These are phyloP conservation scores for Metschnikowia continentalis DNA, from an alignment of 805 yeast genomes.

Conservation along the genomic window DNA sequence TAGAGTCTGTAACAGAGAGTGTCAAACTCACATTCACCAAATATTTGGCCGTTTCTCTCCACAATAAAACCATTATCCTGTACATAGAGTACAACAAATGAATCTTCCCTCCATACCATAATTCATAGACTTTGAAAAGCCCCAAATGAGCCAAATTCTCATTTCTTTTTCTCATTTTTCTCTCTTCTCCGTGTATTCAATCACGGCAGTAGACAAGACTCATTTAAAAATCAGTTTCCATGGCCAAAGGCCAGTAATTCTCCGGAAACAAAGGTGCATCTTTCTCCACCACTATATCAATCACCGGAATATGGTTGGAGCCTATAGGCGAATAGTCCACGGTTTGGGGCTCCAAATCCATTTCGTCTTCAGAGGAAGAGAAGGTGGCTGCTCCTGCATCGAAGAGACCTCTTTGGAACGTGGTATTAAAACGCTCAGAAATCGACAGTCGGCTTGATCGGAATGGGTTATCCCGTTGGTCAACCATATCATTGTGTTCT, in stretches of 20 bases:
- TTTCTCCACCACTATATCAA: conserved; percentile 38
- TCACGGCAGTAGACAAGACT: background rate
- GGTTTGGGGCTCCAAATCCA: conserved; percentile 5
- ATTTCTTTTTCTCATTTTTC: no score
- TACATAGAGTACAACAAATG: no score
- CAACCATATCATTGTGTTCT: background rate
- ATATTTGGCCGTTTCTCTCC: no score
- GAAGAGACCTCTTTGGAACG: background rate
- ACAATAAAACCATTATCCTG: no score
- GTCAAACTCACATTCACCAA: no score
- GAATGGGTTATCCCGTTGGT: background rate
- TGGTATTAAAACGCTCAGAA: background rate
- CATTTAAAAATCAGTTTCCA: background rate
- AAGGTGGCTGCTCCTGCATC: background rate
- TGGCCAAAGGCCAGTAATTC: background rate
- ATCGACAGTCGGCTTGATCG: background rate
- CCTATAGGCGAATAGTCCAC: conserved; percentile 2
- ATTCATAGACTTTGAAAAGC: no score
- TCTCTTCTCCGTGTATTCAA: no score
- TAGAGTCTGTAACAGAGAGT: no score
- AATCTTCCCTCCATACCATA: no score
- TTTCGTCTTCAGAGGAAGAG: conserved; percentile 7
- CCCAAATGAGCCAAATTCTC: no score
- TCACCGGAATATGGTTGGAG: conserved; percentile 35
- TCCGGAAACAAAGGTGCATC: conserved; percentile 20